Base-by-base conservation (phyloP, 345 rosid species). In the Acer saccharum region DNA sequence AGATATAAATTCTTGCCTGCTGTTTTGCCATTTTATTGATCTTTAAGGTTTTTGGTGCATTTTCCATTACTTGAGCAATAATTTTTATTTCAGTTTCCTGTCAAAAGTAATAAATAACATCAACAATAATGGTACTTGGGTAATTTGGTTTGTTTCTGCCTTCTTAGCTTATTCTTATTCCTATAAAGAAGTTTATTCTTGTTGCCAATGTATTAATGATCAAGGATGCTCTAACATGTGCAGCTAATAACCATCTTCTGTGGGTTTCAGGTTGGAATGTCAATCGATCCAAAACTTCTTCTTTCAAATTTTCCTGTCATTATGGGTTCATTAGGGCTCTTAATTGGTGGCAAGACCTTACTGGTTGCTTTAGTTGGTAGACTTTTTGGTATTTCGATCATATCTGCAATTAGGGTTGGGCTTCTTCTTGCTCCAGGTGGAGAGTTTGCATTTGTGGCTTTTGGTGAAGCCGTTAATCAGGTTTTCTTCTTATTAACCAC, bases 371-470 rank as follows among this genome's bases (percentile, higher is more conserved):
- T 90, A 43, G 88, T 95, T 77, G 99, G 98, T n/a, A 91, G 71
- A 77, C 48, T 90, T 78, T 95, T 95, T 71, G 99, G 99, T 67
- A 79, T 95, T 81, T 95, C 99, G 43, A 72, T 92, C 70, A 89
- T 95, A 85, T 89, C 99, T 82, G 96, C 97, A 66, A 83, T 90
- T 78, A 89, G 99, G 84, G 90, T 80, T 27, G 99, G 99, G 76
- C 97, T 95, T 81, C 97, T 95, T 86, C 96, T 95, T 65, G 99
- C 99, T 78, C 99, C 99, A 2, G 99, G 99, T 58, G 99, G 99
- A 81, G 99, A 95, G 79, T 95, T 95, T 65, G 99, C 99, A 71
- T 95, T 95, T 82, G 99, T 95, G 84, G 99, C 99, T 77, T 95
- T 95, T 72, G 99, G 99, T 74, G 99, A 95, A 84, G 97, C 99